Percentiles rank a stretch among this genome's conserved stretches.
phyloP scores from a whole-genome alignment of 106 monocot genomes.

The Amphibolis antarctica region DNA sequence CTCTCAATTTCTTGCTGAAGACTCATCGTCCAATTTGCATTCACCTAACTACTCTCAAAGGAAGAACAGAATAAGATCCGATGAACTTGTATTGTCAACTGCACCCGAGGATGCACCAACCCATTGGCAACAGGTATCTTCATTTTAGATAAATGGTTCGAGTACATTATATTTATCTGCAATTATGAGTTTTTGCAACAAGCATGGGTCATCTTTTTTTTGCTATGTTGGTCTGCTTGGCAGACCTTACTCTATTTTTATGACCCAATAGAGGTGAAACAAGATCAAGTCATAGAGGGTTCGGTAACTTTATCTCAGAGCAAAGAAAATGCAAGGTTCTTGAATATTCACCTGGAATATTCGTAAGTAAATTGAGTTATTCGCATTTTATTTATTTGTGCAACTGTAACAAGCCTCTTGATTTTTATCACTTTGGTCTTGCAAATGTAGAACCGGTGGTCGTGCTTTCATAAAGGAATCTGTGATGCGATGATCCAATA shows the following conservation, averaged over 20 bases:
- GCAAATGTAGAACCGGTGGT: slow-evolving; percentile 52
- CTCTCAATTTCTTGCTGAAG: slow-evolving; percentile 7
- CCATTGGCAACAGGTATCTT: slow-evolving; percentile 92
- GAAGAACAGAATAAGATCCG: slow-evolving; percentile 41
- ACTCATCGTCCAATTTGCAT: slow-evolving; percentile 14
- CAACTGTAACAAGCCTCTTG: not conserved
- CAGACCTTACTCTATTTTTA: slow-evolving; percentile 92
- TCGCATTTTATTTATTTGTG: not conserved
- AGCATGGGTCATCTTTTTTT: not conserved
- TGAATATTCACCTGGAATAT: slow-evolving; percentile 88
- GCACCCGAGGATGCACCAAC: slow-evolving; percentile 96
- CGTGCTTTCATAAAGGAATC: slow-evolving; percentile 85
- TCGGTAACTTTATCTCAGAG: slow-evolving; percentile 80
- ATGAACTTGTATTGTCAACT: slow-evolving; percentile 72
- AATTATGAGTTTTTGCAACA: not conserved
- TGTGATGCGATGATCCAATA: slow-evolving; percentile 53
- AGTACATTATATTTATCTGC: too few species aligned
- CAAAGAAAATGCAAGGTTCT: slow-evolving; percentile 67
- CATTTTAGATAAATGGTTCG: not conserved
- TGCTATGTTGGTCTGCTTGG: slow-evolving; percentile 1
- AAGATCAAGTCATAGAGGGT: slow-evolving; percentile 89
- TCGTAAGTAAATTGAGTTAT: slow-evolving; percentile 30
- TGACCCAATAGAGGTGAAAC: slow-evolving; percentile 83
- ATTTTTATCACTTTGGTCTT: not conserved
- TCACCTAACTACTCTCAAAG: slow-evolving; percentile 14